These are phyloP conservation scores for Pholiota microspora DNA, from an alignment of 768 basidiomycete species.

Conservation along the genomic window DNA sequence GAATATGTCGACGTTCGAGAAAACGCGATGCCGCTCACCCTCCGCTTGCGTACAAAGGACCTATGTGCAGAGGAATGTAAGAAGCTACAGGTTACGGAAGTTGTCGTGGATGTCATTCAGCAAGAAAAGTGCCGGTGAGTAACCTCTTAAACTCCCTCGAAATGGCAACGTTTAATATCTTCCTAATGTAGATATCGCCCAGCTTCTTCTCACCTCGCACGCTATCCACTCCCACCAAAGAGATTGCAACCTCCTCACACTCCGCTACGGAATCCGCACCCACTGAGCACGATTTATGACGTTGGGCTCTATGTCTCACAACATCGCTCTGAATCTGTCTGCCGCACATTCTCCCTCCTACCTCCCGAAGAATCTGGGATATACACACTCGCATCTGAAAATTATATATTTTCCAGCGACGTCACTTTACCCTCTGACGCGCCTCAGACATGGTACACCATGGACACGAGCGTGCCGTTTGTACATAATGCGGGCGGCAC, in stretches of 20 bases:
- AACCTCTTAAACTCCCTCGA: neutral
- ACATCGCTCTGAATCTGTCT: constrained; percentile 21
- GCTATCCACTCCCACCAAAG: constrained; percentile 55
- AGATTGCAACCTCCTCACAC: constrained; percentile 61
- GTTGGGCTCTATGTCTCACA: constrained; percentile 35
- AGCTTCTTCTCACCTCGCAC: constrained; percentile 37
- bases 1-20: constrained; percentile 47
- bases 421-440: constrained; percentile 18
- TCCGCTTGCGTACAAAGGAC: constrained; percentile 60
- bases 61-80: constrained; percentile 47
- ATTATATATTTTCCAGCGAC: constrained; percentile 47
- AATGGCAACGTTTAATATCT: neutral
- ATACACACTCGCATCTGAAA: constrained; percentile 48
- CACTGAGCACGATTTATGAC: constrained; percentile 52
- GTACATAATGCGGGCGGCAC: constrained; percentile 21
- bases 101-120: constrained; percentile 60
- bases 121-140: constrained; percentile 65
- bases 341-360: constrained; percentile 49
- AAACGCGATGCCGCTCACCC: constrained; percentile 47
- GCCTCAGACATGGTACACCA: constrained; percentile 52
- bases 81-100: constrained; percentile 53
- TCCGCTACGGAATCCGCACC: constrained; percentile 55
- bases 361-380: constrained; percentile 41
- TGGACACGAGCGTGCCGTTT: constrained; percentile 57
- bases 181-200: constrained; percentile 35